Percentiles rank a stretch among this genome's conserved stretches.
Evolutionary conservation across 768 basidiomycete genomes (phyloP).

Genomic region (Panus rudis): DNA sequence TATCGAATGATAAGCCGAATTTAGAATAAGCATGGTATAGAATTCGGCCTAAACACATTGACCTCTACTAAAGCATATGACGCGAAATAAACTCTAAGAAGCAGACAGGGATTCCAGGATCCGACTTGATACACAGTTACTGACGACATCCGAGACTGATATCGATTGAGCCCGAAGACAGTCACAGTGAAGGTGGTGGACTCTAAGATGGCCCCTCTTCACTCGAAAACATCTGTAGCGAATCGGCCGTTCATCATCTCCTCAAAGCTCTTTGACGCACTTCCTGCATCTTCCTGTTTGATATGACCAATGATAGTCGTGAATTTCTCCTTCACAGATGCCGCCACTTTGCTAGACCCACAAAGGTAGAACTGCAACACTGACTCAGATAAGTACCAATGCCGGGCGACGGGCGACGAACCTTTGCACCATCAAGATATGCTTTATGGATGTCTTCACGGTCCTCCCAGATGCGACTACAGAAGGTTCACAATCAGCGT

Average conservation of each 20-base stretch:
- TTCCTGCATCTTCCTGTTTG: constrained; percentile 9
- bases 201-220: too few species aligned
- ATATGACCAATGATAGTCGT: constrained; percentile 24
- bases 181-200: too few species aligned
- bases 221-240: constrained; percentile 40
- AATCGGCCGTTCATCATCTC: constrained; percentile 30
- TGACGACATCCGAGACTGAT: too few species aligned
- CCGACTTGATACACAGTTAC: too few species aligned
- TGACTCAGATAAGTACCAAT: not conserved
- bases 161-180: too few species aligned
- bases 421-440: constrained; percentile 29
- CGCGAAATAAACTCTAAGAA: too few species aligned
- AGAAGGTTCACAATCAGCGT: not conserved
- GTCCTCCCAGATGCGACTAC: constrained; percentile 36
- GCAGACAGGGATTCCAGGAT: too few species aligned
- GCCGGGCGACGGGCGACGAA: constrained; percentile 9
- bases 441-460: constrained; percentile 26
- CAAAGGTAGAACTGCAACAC: constrained; percentile 5
- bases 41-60: too few species aligned
- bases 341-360: constrained; percentile 6
- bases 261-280: constrained; percentile 19
- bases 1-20: too few species aligned
- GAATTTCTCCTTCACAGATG: constrained; percentile 22
- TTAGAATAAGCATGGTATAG: too few species aligned
- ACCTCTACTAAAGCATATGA: too few species aligned